Base-by-base conservation (phyloP, 768 basidiomycete genomes). In the Termitomyces sp. region DNA sequence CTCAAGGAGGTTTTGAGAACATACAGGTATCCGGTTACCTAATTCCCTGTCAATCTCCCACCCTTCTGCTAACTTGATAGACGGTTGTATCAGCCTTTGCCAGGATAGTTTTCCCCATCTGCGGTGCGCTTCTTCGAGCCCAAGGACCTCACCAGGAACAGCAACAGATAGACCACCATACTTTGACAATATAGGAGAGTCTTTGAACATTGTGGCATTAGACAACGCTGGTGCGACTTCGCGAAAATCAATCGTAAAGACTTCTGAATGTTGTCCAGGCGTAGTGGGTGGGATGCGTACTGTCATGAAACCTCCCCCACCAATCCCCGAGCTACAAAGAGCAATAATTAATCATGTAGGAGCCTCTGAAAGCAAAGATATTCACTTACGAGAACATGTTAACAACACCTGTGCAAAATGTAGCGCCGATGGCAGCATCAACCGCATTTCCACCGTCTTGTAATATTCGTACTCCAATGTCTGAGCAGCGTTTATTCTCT, bases 401-500 rank as follows among this genome's bases (percentile, higher is more conserved):
- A 49, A 93, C 82, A 2, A 90, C 86, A 5, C 90, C 88, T 34
- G 74, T 73, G 66, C 96, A 98, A 24, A 98, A 74, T 0, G 87
- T 83, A 0, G 89, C 79, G 21, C 84, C 81, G 52, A 98, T 83
- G 0, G 84, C 88, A 0, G 96, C 87, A 60, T 98, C 96, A 15
- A 96, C 83, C 0, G 95, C 94, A 63, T 90, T 95, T 17, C 96
- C 96, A 26, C 93, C 94, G 8, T 83, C 80, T 71, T 83, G 85
- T 55, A 96, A 62, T 9, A 85, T 74, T 5, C 82, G 72, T 1
- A 97, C 82, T 2, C 95, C 96, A 46, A 97, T 84, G 42, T 88
- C 71, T 9, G 93, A 95, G 68, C 96, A 98, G 19, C 84, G 71
- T 60, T 81, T 77, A 68, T 94, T 93, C 73, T 98, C 95, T 26